Conservation (phyloP, 2,329 filamentous ascomycete genomes). For the Uncinocarpus reesii region DNA sequence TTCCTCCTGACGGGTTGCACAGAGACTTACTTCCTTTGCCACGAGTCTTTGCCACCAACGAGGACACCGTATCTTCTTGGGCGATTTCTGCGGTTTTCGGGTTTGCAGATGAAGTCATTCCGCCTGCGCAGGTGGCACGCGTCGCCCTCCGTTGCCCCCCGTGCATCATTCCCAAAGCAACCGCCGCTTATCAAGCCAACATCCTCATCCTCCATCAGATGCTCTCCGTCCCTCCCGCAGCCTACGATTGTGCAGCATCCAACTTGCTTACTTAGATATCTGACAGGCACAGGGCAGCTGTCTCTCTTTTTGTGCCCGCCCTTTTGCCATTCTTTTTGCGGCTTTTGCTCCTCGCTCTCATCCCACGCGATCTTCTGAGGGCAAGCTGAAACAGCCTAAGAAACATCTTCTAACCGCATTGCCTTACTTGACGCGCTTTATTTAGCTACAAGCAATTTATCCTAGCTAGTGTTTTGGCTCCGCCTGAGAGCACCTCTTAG, state of each 20-base stretch:
- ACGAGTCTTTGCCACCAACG: too few relatives aligned
- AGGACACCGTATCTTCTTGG: too few relatives aligned
- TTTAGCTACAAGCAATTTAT: background rate
- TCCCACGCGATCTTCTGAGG: background rate
- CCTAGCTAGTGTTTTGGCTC: background rate
- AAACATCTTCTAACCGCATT: background rate
- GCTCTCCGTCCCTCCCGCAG: background rate
- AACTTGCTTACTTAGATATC: background rate
- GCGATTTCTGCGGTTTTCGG: too few relatives aligned
- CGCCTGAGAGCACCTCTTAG: constrained; percentile 2
- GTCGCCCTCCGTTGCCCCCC: background rate
- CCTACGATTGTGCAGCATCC: background rate
- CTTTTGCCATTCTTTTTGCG: background rate
- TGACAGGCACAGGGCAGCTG: background rate
- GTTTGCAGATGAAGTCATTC: constrained; percentile 8
- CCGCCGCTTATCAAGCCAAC: background rate
- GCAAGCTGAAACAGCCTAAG: constrained; percentile 4
- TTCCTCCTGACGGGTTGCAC: background rate
- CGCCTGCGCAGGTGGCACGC: background rate
- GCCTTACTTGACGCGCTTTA: background rate
- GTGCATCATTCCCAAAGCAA: background rate
- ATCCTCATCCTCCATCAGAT: background rate
- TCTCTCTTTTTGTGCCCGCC: background rate
- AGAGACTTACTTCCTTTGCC: too few relatives aligned
- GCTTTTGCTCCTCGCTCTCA: background rate